Evolutionary conservation across 2,329 filamentous ascomycete genomes (phyloP).

Genomic region (Alternaria longipes): DNA sequence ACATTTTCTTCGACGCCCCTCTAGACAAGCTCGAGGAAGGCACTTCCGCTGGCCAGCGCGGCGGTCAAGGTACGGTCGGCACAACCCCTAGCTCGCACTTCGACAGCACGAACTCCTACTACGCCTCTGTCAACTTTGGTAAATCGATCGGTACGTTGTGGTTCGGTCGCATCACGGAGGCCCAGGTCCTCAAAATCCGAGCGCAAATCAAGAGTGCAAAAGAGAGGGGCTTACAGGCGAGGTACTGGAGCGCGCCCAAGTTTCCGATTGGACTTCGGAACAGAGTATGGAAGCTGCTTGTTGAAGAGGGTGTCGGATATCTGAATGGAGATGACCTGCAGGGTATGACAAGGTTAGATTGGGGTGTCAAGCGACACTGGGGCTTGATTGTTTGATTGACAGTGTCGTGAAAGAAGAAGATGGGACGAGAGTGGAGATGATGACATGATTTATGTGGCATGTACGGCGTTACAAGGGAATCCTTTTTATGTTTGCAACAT

Average conservation of each 20-base stretch:
- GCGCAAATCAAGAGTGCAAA: constrained; percentile 64
- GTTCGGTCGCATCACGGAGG: constrained; percentile 57
- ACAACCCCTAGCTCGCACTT: constrained; percentile 49
- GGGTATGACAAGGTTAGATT: constrained; percentile 59
- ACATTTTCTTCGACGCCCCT: constrained; percentile 66
- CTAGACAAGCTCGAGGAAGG: constrained; percentile 50
- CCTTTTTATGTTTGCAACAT: background rate
- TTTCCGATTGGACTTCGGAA: constrained; percentile 66
- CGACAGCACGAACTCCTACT: constrained; percentile 68
- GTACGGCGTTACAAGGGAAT: background rate
- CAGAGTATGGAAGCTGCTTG: constrained; percentile 63
- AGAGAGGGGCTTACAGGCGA: constrained; percentile 61
- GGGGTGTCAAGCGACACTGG: constrained; percentile 50
- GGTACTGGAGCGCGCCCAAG: constrained; percentile 66
- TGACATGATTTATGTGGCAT: constrained; percentile 4
- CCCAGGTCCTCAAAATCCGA: constrained; percentile 59
- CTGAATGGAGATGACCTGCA: constrained; percentile 67
- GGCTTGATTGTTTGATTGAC: constrained; percentile 30
- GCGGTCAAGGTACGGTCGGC: constrained; percentile 59
- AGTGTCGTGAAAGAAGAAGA: background rate
- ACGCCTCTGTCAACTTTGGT: constrained; percentile 69
- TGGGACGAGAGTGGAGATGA: background rate
- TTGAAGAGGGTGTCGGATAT: constrained; percentile 64
- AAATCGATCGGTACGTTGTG: constrained; percentile 62
- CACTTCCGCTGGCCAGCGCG: background rate